phyloP scores from a whole-genome alignment of 129 eudicot genomes.

The Erigeron canadensis region DNA sequence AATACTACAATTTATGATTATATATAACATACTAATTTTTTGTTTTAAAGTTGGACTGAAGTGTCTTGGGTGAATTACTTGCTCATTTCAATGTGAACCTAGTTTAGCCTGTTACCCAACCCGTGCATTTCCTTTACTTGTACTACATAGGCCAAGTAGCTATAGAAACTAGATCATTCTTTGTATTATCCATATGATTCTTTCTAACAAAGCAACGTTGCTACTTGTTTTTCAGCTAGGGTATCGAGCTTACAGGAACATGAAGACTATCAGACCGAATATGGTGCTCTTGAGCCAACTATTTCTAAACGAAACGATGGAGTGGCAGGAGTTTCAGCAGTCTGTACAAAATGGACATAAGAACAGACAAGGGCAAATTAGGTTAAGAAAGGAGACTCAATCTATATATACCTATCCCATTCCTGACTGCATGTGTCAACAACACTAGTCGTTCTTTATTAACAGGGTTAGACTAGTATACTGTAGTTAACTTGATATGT shows the following conservation, averaged over 20 bases:
- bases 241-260: constrained; percentile 71
- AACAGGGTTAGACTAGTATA: not conserved
- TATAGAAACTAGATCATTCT: not conserved
- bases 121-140: too few relatives aligned
- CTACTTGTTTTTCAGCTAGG: constrained; percentile 48
- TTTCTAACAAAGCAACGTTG: not conserved
- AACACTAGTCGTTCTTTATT: constrained; percentile 1
- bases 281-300: constrained; percentile 84
- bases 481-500: not conserved
- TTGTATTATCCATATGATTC: not conserved
- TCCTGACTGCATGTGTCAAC: constrained; percentile 93
- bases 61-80: too few relatives aligned
- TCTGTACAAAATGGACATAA: constrained; percentile 71
- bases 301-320: constrained; percentile 69
- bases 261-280: constrained; percentile 80
- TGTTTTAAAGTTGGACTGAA: too few relatives aligned
- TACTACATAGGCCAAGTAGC: not conserved
- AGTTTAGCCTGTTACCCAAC: too few relatives aligned
- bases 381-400: constrained; percentile 64
- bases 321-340: constrained; percentile 63
- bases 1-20: too few relatives aligned
- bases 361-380: constrained; percentile 80
- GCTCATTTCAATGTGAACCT: too few relatives aligned
- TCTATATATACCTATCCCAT: constrained; percentile 90
- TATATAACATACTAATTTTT: too few relatives aligned